Evolutionary conservation across 2,329 filamentous ascomycete genomes (phyloP).

Genomic region (Aureobasidium uvarum): DNA sequence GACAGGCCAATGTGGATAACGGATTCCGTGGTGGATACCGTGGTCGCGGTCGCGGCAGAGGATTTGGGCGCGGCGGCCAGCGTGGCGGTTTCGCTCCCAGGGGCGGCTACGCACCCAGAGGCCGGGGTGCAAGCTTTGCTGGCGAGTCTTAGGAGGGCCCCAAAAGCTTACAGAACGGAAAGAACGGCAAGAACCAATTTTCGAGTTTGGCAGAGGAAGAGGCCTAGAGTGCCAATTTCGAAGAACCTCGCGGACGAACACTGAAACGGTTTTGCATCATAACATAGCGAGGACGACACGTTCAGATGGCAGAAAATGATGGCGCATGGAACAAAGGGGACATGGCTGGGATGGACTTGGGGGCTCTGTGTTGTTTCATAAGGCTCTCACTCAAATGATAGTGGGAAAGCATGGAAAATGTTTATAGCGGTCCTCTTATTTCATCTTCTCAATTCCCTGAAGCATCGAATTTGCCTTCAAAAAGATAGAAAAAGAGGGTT

Average conservation of each 20-base stretch:
- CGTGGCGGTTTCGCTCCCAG: slow-evolving; percentile 15
- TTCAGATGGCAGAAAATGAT: not conserved
- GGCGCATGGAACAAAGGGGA: slow-evolving; percentile 10
- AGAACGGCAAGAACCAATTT: not conserved
- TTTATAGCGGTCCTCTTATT: slow-evolving; percentile 14
- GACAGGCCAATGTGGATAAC: slow-evolving; percentile 87
- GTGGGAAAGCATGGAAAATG: slow-evolving; percentile 22
- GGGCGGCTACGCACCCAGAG: slow-evolving; percentile 6
- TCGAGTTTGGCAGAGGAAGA: not conserved
- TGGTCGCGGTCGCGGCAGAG: slow-evolving; percentile 73
- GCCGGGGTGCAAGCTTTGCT: slow-evolving; percentile 17
- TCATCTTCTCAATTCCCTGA: slow-evolving; percentile 5
- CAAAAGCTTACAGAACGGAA: not conserved
- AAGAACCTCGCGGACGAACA: slow-evolving; percentile 9
- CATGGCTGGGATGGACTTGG: not conserved
- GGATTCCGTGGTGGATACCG: slow-evolving; percentile 72
- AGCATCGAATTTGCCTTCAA: not conserved
- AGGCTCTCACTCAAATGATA: not conserved
- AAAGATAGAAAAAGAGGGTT: not conserved
- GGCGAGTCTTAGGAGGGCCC: slow-evolving; percentile 15
- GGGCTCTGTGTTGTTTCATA: not conserved
- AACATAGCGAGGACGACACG: not conserved
- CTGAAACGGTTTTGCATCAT: not conserved
- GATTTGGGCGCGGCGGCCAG: slow-evolving; percentile 45
- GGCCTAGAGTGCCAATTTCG: not conserved